phyloP scores from a whole-genome alignment of 2,329 filamentous ascomycete species.

The Amphichorda felina region DNA sequence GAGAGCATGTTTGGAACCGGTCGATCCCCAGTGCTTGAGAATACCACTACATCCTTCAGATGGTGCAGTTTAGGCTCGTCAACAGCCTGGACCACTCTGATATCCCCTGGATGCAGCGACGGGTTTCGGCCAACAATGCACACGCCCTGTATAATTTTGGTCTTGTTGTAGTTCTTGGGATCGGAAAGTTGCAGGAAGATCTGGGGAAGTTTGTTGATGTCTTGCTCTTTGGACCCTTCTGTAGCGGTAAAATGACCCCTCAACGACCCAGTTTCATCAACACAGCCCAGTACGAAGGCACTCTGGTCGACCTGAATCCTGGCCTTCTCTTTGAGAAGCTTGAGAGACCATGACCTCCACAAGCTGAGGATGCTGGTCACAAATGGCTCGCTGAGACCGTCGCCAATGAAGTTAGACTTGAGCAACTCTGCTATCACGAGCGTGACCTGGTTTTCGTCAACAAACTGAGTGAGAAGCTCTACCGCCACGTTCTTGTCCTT shows the following conservation, averaged over 20 bases:
- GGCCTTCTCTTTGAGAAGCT: conserved; percentile 85
- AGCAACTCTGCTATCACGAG: conserved; percentile 66
- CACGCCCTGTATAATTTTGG: conserved; percentile 58
- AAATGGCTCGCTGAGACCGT: conserved; percentile 59
- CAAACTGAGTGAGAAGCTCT: conserved; percentile 56
- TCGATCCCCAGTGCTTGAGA: conserved; percentile 71
- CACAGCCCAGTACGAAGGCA: conserved; percentile 77
- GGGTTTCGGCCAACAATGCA: conserved; percentile 88
- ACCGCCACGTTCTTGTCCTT: conserved; percentile 50
- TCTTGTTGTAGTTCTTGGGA: conserved; percentile 33
- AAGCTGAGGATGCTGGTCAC: conserved; percentile 65
- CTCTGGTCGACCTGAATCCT: conserved; percentile 72
- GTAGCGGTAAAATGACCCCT: conserved; percentile 53
- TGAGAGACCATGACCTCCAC: conserved; percentile 84
- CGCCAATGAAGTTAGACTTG: conserved; percentile 63
- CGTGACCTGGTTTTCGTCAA: conserved; percentile 79
- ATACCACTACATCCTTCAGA: conserved; percentile 74
- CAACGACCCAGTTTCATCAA: conserved; percentile 72
- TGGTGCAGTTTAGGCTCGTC: conserved; percentile 62
- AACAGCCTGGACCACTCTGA: conserved; percentile 78
- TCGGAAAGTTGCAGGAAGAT: conserved; percentile 78
- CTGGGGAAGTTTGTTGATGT: conserved; percentile 53
- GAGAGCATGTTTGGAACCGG: conserved; percentile 92
- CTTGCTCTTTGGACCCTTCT: conserved; percentile 25
- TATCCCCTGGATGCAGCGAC: conserved; percentile 84